These are phyloP conservation scores for Eimeria falciformis DNA, from an alignment of 169 alveolate genomes.

Conservation along the genomic window DNA sequence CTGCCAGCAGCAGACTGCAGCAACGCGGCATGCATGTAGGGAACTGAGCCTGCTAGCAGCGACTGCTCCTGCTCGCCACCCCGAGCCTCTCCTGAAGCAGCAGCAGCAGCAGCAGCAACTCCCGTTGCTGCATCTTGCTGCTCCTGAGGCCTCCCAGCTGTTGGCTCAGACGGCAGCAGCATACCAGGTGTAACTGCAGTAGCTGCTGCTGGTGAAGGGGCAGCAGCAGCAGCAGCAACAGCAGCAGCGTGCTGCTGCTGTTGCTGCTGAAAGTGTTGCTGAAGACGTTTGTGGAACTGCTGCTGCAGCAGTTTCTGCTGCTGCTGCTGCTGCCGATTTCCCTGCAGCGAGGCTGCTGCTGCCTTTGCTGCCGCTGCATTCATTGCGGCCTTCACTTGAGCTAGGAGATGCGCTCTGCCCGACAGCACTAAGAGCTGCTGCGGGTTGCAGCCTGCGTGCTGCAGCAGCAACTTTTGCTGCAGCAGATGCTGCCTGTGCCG, in stretches of 20 bases:
- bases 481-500: slow-evolving; percentile 49
- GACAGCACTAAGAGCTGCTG: slow-evolving; percentile 48
- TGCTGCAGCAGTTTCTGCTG: background rate
- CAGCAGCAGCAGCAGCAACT: background rate
- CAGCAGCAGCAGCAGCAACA: background rate
- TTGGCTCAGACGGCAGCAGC: slow-evolving; percentile 4
- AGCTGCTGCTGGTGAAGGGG: background rate
- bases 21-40: background rate
- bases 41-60: background rate
- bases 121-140: background rate
- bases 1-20: slow-evolving; percentile 10
- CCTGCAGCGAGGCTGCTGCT: slow-evolving; percentile 15
- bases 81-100: background rate
- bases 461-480: slow-evolving; percentile 58
- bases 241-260: background rate
- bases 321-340: background rate
- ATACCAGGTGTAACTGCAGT: background rate
- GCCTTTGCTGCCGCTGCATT: slow-evolving; percentile 64
- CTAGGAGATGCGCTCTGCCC: slow-evolving; percentile 27
- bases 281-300: background rate
- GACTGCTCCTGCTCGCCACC: background rate
- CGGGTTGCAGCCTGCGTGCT: slow-evolving; percentile 59
- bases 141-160: background rate
- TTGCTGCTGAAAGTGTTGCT: slow-evolving; percentile 24
- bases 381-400: slow-evolving; percentile 40